A percentile compares a stretch with the other conserved stretches of the same genome.
phyloP scores from a whole-genome alignment of 2,329 filamentous ascomycete species.

The Tolypocladium cylindrosporum region DNA sequence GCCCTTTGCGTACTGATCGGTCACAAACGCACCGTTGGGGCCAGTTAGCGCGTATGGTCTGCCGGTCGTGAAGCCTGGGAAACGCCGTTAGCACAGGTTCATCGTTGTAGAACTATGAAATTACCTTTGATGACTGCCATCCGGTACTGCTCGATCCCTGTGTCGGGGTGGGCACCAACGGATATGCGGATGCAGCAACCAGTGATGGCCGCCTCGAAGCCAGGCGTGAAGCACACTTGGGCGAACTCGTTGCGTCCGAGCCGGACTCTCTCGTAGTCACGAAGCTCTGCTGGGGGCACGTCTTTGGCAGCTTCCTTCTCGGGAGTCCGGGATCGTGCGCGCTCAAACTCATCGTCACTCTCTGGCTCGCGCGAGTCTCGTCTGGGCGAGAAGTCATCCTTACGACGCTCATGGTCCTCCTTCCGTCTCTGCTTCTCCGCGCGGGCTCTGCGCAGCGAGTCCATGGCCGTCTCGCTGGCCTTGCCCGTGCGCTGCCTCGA shows the following conservation, averaged over 20 bases:
- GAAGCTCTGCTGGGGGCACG: slow-evolving; percentile 60
- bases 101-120: background rate
- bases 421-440: slow-evolving; percentile 45
- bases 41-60: slow-evolving; percentile 76
- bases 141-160: slow-evolving; percentile 69
- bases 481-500: slow-evolving; percentile 55
- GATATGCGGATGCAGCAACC: slow-evolving; percentile 82
- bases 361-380: slow-evolving; percentile 42
- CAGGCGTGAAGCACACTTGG: slow-evolving; percentile 86
- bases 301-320: slow-evolving; percentile 60
- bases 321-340: slow-evolving; percentile 41
- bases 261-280: slow-evolving; percentile 75
- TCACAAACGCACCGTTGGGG: slow-evolving; percentile 68
- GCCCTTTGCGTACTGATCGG: slow-evolving; percentile 74
- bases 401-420: slow-evolving; percentile 50
- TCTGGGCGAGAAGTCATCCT: slow-evolving; percentile 36
- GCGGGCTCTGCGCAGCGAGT: slow-evolving; percentile 51
- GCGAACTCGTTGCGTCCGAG: slow-evolving; percentile 81
- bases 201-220: slow-evolving; percentile 70
- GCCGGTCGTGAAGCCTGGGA: slow-evolving; percentile 63
- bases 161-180: slow-evolving; percentile 66
- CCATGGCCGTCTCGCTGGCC: slow-evolving; percentile 52
- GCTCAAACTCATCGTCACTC: slow-evolving; percentile 72
- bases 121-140: slow-evolving; percentile 81
- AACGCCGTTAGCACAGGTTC: slow-evolving; percentile 3